Evolutionary conservation across 1,284 basidiomycete species (phyloP), one percentile per base, ranked within the genome.

Genomic region (Irpex sp.): DNA sequence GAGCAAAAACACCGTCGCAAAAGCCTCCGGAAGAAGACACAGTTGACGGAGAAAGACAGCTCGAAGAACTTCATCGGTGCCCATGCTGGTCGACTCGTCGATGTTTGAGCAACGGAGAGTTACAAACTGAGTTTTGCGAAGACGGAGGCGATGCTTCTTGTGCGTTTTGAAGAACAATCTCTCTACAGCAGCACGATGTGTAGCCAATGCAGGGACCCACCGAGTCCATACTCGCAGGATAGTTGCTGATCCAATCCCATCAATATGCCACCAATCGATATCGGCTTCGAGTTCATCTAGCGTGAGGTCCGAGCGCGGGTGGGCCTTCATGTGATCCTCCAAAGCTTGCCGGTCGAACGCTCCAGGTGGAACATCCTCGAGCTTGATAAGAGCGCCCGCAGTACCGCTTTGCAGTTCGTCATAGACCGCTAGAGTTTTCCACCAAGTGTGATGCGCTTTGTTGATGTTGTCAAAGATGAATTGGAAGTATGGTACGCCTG

Each of bases 381-480:
- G 59, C 37, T 51, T 57, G 15, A 65, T 48, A 8, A 65, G 8
- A 11, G 57, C 59, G 1, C 61, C 61, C 1, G 64, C 61, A 6
- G 64, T 65, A 1, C 64, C 64, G 31, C 51, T 63, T 19, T 47
- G 57, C 9, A 65, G 38, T 1, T 26, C 26, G 51, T 62, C 44
- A 2, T 55, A 19, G 3, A 17, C 17, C 4, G 37, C 59, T 15
- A 64, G 31, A 2, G 59, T 17, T 4, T 37, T 31, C 5, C 49
- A 4, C 36, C 37, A 61, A 8, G 40, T 31, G 1, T 17, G 37
- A 6, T 58, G 26, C 1, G 34, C n/a, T 19, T 60, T 51, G 38
- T 63, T 59, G n/a, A 63, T 36, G n/a, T 63, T 63, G 58, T 63
- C 62, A 36, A 60, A 63, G 48, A 59, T 40, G 8, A 49, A 6